Conservation (phyloP, 352 stramenopile genomes). For the Albugo laibachii region DNA sequence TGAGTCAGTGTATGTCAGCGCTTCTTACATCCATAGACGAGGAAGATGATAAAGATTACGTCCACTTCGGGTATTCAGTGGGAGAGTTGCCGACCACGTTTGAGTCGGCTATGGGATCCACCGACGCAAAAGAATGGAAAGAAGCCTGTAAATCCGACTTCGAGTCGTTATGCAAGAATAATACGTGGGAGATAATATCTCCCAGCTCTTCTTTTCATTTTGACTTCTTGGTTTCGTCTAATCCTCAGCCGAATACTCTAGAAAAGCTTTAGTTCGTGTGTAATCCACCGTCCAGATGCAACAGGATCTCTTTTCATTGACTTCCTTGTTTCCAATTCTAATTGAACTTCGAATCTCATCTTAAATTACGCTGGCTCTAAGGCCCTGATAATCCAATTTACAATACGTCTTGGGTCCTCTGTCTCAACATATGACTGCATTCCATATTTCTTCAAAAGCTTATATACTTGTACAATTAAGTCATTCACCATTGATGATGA, state of each 20-base stretch:
- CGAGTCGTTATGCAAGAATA: not conserved
- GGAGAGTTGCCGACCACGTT: constrained; percentile 9
- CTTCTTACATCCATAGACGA: too few relatives aligned
- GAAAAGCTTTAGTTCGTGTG: not conserved
- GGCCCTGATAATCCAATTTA: not conserved
- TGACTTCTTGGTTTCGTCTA: not conserved
- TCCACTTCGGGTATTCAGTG: constrained; percentile 8
- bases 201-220: too few relatives aligned
- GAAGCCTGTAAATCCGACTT: constrained; percentile 2
- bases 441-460: not conserved
- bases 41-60: not conserved
- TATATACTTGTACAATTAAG: not conserved
- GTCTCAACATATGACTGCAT: not conserved
- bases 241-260: not conserved
- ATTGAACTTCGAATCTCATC: not conserved
- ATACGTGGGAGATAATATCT: constrained; percentile 2
- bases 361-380: not conserved
- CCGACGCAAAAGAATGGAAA: constrained; percentile 3
- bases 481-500: not conserved
- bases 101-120: constrained; percentile 7
- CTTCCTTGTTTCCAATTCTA: not conserved
- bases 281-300: not conserved
- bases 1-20: too few relatives aligned
- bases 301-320: not conserved
- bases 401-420: not conserved